These are phyloP conservation scores for Boletales sp. DNA, from an alignment of 768 basidiomycete species.

Conservation along the genomic window DNA sequence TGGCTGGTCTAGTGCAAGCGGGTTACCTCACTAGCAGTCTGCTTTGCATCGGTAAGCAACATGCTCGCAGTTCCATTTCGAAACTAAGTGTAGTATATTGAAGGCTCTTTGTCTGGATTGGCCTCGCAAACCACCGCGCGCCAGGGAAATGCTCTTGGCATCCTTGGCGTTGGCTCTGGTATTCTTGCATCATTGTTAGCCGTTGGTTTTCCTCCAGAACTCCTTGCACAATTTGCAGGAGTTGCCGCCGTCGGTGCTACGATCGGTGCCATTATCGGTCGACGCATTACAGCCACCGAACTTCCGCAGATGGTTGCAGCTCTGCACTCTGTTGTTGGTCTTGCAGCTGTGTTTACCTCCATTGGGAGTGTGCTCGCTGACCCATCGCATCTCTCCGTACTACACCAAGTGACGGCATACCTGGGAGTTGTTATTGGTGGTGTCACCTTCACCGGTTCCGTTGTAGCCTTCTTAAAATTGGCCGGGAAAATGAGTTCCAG, in stretches of 20 bases:
- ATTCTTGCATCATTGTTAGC: slow-evolving; percentile 78
- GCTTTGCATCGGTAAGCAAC: slow-evolving; percentile 69
- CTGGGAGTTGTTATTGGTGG: slow-evolving; percentile 85
- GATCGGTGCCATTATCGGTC: slow-evolving; percentile 69
- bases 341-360: slow-evolving; percentile 85
- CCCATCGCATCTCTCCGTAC: slow-evolving; percentile 58
- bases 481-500: slow-evolving; percentile 78
- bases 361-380: slow-evolving; percentile 79
- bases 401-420: slow-evolving; percentile 84
- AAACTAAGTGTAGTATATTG: neutral
- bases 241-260: slow-evolving; percentile 73
- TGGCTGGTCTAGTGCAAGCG: slow-evolving; percentile 83
- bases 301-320: slow-evolving; percentile 82
- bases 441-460: slow-evolving; percentile 85
- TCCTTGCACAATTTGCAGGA: slow-evolving; percentile 74
- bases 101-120: slow-evolving; percentile 77
- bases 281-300: slow-evolving; percentile 84
- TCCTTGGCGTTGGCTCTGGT: slow-evolving; percentile 80
- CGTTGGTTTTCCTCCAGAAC: slow-evolving; percentile 75
- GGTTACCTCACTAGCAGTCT: slow-evolving; percentile 83
- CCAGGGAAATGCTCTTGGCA: slow-evolving; percentile 85
- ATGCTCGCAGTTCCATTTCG: neutral
- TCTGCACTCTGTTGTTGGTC: slow-evolving; percentile 84
- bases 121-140: slow-evolving; percentile 79
- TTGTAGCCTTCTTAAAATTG: slow-evolving; percentile 86